Percentiles rank a stretch among this genome's conserved stretches.
phyloP scores from a whole-genome alignment of 2,329 filamentous ascomycete species.

The Madurella fahalii region DNA sequence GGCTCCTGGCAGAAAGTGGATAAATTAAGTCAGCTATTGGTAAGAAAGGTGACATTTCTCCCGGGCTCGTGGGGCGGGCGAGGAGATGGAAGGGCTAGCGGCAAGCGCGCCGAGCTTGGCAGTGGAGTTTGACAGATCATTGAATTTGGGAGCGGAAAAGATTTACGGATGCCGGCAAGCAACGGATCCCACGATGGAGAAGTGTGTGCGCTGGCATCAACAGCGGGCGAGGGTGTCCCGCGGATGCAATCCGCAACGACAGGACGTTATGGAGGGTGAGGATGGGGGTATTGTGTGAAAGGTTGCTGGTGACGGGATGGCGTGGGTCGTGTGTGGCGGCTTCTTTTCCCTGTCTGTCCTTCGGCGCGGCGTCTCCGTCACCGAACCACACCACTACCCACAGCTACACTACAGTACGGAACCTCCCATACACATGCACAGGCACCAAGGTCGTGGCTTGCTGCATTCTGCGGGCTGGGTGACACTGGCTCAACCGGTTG shows the following conservation, averaged over 20 bases:
- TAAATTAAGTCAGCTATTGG: constrained; percentile 4
- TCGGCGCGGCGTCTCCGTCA: constrained; percentile 8
- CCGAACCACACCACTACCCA: not conserved
- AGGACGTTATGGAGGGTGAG: too few relatives aligned
- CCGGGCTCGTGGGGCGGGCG: too few relatives aligned
- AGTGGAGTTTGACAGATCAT: constrained; percentile 7
- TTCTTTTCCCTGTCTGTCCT: constrained; percentile 10
- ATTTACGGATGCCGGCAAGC: not conserved
- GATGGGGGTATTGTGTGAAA: not conserved
- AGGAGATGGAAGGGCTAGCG: not conserved
- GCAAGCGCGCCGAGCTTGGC: constrained; percentile 2
- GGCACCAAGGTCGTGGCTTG: too few relatives aligned
- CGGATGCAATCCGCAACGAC: too few relatives aligned
- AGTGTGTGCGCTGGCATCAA: not conserved
- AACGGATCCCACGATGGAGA: not conserved
- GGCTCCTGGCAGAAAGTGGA: constrained; percentile 7
- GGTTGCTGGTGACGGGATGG: not conserved
- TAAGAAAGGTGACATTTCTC: not conserved
- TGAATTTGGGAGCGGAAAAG: constrained; percentile 1
- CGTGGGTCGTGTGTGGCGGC: not conserved
- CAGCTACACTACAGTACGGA: not conserved
- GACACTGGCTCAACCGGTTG: too few relatives aligned
- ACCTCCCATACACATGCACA: constrained; percentile 1
- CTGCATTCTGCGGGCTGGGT: too few relatives aligned
- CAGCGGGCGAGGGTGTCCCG: not conserved